Evolutionary conservation across 345 rosid genomes (phyloP).

Genomic region (Pistacia atlantica): DNA sequence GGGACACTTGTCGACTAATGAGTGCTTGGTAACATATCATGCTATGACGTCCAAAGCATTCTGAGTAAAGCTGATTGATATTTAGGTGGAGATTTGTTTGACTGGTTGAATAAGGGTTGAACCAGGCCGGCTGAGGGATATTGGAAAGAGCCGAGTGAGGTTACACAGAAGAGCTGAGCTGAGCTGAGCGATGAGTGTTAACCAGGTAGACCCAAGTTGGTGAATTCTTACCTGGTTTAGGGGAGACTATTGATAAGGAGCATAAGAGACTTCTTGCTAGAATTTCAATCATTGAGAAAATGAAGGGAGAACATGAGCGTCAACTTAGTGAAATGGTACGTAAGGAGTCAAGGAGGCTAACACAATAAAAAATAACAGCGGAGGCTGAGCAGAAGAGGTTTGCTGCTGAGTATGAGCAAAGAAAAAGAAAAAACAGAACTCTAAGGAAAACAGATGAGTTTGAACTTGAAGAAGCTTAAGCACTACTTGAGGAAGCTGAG

Average conservation of each 20-base stretch:
- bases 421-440: conserved; percentile 66
- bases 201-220: background rate
- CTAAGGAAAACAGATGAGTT: conserved; percentile 84
- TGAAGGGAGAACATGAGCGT: conserved; percentile 96
- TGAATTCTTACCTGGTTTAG: conserved; percentile 72
- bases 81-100: too few relatives aligned
- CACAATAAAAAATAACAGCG: conserved; percentile 75
- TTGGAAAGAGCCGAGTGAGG: too few relatives aligned
- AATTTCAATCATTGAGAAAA: conserved; percentile 88
- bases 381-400: conserved; percentile 96
- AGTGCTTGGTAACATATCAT: too few relatives aligned
- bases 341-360: conserved; percentile 78
- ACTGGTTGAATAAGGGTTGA: too few relatives aligned
- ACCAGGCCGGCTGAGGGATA: too few relatives aligned
- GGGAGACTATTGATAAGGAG: conserved; percentile 83
- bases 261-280: conserved; percentile 94
- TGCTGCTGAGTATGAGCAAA: conserved; percentile 72
- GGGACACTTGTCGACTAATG: too few relatives aligned
- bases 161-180: too few relatives aligned
- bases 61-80: too few relatives aligned
- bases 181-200: too few relatives aligned
- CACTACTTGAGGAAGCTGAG: conserved; percentile 76
- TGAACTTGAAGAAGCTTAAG: conserved; percentile 89
- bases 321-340: conserved; percentile 95
- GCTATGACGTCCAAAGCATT: too few relatives aligned